Percentiles rank a stretch among this genome's conserved stretches.
These are phyloP conservation scores for Phytophthora vignae DNA, from an alignment of 352 stramenopile genomes.

Conservation along the genomic window DNA sequence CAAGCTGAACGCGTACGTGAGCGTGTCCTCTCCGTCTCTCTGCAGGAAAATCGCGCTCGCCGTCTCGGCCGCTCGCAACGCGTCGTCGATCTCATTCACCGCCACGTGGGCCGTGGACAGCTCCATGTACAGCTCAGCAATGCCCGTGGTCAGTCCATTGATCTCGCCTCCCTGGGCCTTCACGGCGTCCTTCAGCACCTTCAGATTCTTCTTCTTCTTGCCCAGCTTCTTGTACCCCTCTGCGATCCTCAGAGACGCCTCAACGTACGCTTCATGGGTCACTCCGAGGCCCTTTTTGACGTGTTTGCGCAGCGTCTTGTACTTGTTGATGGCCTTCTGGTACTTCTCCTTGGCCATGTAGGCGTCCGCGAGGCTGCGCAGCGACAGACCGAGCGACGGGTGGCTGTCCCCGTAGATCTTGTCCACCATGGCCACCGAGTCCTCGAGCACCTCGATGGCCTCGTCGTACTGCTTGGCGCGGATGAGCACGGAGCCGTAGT, in stretches of 20 bases:
- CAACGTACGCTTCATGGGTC: constrained; percentile 80
- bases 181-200: constrained; percentile 65
- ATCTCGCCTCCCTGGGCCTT: constrained; percentile 63
- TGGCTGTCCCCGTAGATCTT: constrained; percentile 85
- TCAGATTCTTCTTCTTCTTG: constrained; percentile 60
- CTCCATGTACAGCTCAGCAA: constrained; percentile 86
- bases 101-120: constrained; percentile 60
- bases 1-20: constrained; percentile 81
- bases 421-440: constrained; percentile 76
- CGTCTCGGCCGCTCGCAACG: constrained; percentile 42
- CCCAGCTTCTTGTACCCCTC: constrained; percentile 77
- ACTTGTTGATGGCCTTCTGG: constrained; percentile 70
- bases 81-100: constrained; percentile 53
- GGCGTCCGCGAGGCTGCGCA: constrained; percentile 82
- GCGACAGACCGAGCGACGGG: constrained; percentile 75
- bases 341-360: constrained; percentile 82
- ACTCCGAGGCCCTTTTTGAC: constrained; percentile 68
- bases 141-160: constrained; percentile 68
- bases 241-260: constrained; percentile 71
- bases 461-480: constrained; percentile 79
- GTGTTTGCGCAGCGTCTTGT: constrained; percentile 78
- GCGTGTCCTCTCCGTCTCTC: constrained; percentile 71
- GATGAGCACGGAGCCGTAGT: constrained; percentile 82
- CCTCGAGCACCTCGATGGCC: constrained; percentile 79
- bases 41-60: constrained; percentile 65